Conservation (phyloP, 2,329 filamentous ascomycete species). For the Aspergillus puulaauensis region DNA sequence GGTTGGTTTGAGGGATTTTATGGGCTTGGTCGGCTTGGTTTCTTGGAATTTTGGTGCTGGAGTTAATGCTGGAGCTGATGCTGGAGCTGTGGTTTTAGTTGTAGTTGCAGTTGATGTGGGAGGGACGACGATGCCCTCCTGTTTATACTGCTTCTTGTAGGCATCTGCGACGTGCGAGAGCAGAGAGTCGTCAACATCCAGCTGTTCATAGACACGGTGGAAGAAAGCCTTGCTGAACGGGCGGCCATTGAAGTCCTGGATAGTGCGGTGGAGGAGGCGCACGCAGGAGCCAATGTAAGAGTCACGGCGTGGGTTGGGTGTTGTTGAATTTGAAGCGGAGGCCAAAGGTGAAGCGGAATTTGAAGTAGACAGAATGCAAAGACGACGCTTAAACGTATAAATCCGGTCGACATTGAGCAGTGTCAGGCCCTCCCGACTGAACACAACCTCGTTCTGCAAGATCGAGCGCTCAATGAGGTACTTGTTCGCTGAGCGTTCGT, state of each 20-base stretch:
- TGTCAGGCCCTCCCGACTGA: slow-evolving; percentile 45
- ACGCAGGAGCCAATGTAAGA: slow-evolving; percentile 41
- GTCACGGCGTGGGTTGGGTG: slow-evolving; percentile 28
- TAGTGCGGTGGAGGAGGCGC: slow-evolving; percentile 40
- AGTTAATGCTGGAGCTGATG: background rate
- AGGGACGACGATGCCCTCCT: slow-evolving; percentile 41
- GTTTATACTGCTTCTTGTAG: slow-evolving; percentile 35
- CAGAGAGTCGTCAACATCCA: slow-evolving; percentile 38
- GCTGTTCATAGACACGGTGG: slow-evolving; percentile 43
- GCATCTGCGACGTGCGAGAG: slow-evolving; percentile 36
- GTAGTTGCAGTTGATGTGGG: background rate
- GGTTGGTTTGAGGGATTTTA: no score
- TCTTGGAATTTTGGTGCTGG: background rate
- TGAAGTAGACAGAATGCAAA: slow-evolving; percentile 36
- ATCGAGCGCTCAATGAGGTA: slow-evolving; percentile 45
- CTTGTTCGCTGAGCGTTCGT: slow-evolving; percentile 36
- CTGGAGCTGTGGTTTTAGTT: no score
- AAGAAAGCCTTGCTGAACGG: slow-evolving; percentile 46
- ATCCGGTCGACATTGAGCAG: slow-evolving; percentile 47
- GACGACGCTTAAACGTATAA: slow-evolving; percentile 45
- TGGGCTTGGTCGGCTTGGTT: background rate
- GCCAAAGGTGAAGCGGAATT: background rate
- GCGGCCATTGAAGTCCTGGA: slow-evolving; percentile 41
- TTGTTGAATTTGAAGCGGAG: slow-evolving; percentile 1
- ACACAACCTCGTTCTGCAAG: slow-evolving; percentile 45